phyloP scores from a whole-genome alignment of 2,329 filamentous ascomycete genomes.

The Penicillium digitatum region DNA sequence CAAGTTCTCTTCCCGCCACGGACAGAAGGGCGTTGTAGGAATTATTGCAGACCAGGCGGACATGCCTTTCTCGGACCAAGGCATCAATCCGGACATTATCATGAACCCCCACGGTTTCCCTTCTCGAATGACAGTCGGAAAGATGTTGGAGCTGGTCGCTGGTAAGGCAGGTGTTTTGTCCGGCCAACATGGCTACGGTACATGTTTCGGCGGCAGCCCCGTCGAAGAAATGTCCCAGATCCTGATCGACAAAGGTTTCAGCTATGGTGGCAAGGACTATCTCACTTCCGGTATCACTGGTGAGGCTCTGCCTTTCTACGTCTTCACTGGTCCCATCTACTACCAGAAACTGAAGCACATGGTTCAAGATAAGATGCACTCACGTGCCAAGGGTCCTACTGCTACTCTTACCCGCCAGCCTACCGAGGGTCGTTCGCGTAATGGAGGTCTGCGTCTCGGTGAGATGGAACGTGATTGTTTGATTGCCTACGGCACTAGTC shows the following conservation, averaged over 20 bases:
- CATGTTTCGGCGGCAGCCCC: constrained; percentile 74
- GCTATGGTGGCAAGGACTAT: constrained; percentile 95
- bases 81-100: constrained; percentile 95
- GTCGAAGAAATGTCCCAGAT: constrained; percentile 86
- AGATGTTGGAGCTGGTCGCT: constrained; percentile 90
- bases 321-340: constrained; percentile 98
- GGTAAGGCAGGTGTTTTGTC: constrained; percentile 88
- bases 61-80: constrained; percentile 89
- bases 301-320: constrained; percentile 88
- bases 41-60: constrained; percentile 96
- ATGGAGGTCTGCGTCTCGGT: constrained; percentile 86
- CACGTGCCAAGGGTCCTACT: constrained; percentile 79
- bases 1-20: constrained; percentile 98
- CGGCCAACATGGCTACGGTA: constrained; percentile 86
- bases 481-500: constrained; percentile 92
- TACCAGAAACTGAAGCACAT: constrained; percentile 99
- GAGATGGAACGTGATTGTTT: constrained; percentile 99
- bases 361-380: constrained; percentile 99
- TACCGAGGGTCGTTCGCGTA: constrained; percentile 87
- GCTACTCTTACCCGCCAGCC: constrained; percentile 93
- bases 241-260: constrained; percentile 84
- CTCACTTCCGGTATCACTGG: constrained; percentile 93
- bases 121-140: constrained; percentile 98
- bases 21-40: constrained; percentile 95
- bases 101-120: constrained; percentile 99